A percentile compares a stretch with the other conserved stretches of the same genome.
Conservation (phyloP, 2,329 filamentous ascomycete genomes). For the Trichoderma simmonsii region DNA sequence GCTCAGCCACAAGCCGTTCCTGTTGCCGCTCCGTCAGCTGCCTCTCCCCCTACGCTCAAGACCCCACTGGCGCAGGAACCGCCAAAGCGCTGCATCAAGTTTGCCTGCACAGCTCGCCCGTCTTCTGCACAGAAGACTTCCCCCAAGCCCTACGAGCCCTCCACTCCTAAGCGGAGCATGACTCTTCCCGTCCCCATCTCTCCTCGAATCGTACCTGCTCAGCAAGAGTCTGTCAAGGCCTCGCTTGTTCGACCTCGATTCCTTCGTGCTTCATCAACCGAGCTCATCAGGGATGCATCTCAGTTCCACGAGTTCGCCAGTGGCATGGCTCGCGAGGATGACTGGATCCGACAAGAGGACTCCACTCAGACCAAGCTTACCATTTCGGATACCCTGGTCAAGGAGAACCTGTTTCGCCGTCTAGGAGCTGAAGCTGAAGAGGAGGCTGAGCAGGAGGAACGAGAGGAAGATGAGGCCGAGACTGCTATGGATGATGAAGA, state of each 20-base stretch:
- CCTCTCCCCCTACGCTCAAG: slow-evolving; percentile 32
- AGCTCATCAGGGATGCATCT: slow-evolving; percentile 53
- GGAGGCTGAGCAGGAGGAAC: slow-evolving; percentile 73
- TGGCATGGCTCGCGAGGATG: slow-evolving; percentile 76
- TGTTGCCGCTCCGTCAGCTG: slow-evolving; percentile 22
- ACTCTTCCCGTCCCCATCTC: slow-evolving; percentile 25
- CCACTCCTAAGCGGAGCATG: slow-evolving; percentile 32
- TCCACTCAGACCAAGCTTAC: slow-evolving; percentile 70
- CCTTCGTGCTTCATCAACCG: slow-evolving; percentile 48
- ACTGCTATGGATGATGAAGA: slow-evolving; percentile 38
- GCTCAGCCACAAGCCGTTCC: slow-evolving; percentile 39
- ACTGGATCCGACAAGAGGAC: slow-evolving; percentile 77
- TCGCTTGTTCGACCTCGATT: slow-evolving; percentile 40
- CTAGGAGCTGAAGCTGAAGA: slow-evolving; percentile 88
- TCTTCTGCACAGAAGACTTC: slow-evolving; percentile 40
- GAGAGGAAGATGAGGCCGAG: slow-evolving; percentile 48
- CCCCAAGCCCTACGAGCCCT: slow-evolving; percentile 30
- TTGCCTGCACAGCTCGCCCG: slow-evolving; percentile 64
- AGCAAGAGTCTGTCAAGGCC: slow-evolving; percentile 24
- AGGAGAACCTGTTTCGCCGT: slow-evolving; percentile 84
- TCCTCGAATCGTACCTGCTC: slow-evolving; percentile 23
- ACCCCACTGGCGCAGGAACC: slow-evolving; percentile 34
- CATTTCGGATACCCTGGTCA: slow-evolving; percentile 82
- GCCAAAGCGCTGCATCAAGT: slow-evolving; percentile 66
- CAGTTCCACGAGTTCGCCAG: slow-evolving; percentile 91